These are phyloP conservation scores for Apiotrichum gamsii DNA, from an alignment of 1,284 basidiomycete genomes.

Conservation along the genomic window DNA sequence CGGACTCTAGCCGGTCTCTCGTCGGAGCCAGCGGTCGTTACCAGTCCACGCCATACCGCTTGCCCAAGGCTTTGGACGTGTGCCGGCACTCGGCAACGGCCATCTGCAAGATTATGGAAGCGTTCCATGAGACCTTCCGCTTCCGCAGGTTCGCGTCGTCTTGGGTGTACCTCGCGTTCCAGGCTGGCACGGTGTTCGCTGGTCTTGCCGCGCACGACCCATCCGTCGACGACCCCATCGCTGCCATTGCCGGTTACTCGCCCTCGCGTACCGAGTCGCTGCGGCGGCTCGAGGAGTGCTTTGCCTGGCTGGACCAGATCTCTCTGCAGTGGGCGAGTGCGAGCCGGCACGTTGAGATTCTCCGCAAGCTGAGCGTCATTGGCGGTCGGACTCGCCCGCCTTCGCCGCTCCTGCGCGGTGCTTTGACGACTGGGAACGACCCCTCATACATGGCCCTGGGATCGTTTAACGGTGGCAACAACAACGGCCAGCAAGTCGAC, in stretches of 20 bases:
- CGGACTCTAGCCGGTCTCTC: not conserved
- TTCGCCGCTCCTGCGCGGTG: too few relatives aligned
- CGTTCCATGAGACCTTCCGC: constrained; percentile 13
- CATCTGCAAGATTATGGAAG: constrained; percentile 16
- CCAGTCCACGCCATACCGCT: not conserved
- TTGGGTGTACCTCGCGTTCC: constrained; percentile 19
- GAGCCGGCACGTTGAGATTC: constrained; percentile 16
- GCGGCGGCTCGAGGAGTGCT: constrained; percentile 17
- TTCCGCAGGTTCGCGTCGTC: constrained; percentile 15
- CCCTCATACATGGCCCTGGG: too few relatives aligned
- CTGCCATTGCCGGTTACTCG: not conserved
- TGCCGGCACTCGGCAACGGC: constrained; percentile 9
- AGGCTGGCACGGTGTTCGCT: constrained; percentile 15
- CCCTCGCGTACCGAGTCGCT: constrained; percentile 3
- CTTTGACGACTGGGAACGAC: too few relatives aligned
- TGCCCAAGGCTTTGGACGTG: constrained; percentile 9
- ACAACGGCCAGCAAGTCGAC: too few relatives aligned
- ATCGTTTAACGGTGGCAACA: too few relatives aligned
- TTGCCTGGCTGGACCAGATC: constrained; percentile 16
- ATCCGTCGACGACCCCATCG: not conserved
- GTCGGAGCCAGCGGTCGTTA: not conserved
- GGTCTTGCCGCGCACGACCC: constrained; percentile 11
- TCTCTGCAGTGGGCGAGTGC: constrained; percentile 15
- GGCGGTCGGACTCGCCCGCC: constrained; percentile 12
- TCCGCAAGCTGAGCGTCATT: constrained; percentile 10